Evolutionary conservation across 225 moss, liverwort and hornwort genomes (phyloP).

Genomic region (Thuidium tamariscinum): DNA sequence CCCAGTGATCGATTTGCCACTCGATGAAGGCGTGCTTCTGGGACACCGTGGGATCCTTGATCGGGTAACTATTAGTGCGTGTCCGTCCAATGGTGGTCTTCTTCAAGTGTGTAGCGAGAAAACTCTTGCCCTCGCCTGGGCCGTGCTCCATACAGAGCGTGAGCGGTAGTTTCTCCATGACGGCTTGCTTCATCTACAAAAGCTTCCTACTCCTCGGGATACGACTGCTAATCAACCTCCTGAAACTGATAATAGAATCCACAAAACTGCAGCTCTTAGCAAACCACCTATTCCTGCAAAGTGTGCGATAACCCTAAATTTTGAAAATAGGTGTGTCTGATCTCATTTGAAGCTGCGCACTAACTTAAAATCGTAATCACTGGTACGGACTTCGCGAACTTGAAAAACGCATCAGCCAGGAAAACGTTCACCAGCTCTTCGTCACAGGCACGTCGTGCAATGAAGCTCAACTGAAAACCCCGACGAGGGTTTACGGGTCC

Average conservation of each 20-base stretch:
- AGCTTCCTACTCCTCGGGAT: background rate
- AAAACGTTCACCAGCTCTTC: background rate
- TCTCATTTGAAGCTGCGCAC: background rate
- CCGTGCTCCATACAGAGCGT: slow-evolving; percentile 42
- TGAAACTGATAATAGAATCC: background rate
- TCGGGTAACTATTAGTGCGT: slow-evolving; percentile 39
- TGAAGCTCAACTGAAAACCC: background rate
- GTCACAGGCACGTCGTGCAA: background rate
- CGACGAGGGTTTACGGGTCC: background rate
- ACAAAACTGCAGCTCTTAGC: background rate
- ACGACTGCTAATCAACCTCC: background rate
- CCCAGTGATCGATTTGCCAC: slow-evolving; percentile 52
- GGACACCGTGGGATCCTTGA: slow-evolving; percentile 71
- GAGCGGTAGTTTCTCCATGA: slow-evolving; percentile 25
- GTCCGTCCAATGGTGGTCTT: slow-evolving; percentile 62
- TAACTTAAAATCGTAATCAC: background rate
- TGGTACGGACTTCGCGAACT: too few relatives aligned
- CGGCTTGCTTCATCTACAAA: background rate
- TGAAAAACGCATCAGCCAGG: too few relatives aligned
- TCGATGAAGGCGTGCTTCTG: slow-evolving; percentile 69
- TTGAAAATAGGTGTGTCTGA: background rate
- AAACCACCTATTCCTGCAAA: background rate
- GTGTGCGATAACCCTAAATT: background rate
- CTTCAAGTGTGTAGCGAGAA: slow-evolving; percentile 22
- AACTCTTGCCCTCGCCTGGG: slow-evolving; percentile 28